Conservation (phyloP, 2,329 filamentous ascomycete species). For the Leptographium wingfieldii region DNA sequence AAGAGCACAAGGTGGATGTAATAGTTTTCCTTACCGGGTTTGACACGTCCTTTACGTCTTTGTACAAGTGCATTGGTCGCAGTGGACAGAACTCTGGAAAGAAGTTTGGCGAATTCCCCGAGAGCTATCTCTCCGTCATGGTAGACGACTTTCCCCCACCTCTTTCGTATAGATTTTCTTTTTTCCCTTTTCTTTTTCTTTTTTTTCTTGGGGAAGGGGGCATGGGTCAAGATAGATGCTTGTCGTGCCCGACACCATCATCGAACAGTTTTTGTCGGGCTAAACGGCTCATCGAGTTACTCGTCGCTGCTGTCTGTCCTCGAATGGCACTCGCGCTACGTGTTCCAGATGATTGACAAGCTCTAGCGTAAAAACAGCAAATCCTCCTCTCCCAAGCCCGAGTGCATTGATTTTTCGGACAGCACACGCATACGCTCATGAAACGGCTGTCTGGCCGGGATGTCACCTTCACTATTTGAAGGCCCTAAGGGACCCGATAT, state of each 20-base stretch:
- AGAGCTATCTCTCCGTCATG: too few relatives aligned
- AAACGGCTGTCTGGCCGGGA: constrained; percentile 14
- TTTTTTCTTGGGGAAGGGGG: neutral
- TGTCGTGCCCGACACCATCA: too few relatives aligned
- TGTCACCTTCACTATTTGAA: constrained; percentile 15
- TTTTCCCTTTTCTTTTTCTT: neutral
- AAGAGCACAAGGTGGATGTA: constrained; percentile 15
- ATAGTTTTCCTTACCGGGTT: constrained; percentile 26
- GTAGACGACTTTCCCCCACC: too few relatives aligned
- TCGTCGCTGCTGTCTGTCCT: constrained; percentile 14
- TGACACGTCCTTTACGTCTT: constrained; percentile 16
- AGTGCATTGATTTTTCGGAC: constrained; percentile 20
- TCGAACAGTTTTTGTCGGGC: constrained; percentile 12
- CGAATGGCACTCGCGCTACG: constrained; percentile 18
- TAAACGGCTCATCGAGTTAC: constrained; percentile 13
- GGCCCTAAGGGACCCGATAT: constrained; percentile 15
- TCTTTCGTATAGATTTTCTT: too few relatives aligned
- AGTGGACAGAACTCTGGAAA: constrained; percentile 3
- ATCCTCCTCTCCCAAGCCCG: constrained; percentile 15
- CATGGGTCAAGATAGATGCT: neutral
- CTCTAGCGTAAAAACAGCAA: constrained; percentile 19
- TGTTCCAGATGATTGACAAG: constrained; percentile 16
- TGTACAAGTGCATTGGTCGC: constrained; percentile 16
- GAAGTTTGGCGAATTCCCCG: constrained; percentile 3
- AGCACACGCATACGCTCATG: constrained; percentile 18